These are phyloP conservation scores for Yamadazyma tumulicola DNA, from an alignment of 805 yeast species.

Conservation along the genomic window DNA sequence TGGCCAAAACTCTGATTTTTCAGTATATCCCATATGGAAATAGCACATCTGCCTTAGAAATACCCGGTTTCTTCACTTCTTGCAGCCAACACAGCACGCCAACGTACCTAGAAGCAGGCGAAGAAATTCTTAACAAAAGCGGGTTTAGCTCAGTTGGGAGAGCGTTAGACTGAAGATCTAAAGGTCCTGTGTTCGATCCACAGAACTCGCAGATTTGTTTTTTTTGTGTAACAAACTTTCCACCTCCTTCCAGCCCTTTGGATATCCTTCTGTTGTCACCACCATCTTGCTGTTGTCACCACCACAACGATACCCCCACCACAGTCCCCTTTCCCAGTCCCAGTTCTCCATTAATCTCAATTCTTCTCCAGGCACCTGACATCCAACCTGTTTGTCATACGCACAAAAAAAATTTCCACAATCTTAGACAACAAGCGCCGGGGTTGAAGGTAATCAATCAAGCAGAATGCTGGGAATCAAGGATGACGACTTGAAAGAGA, in stretches of 20 bases:
- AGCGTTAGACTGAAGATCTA: slow-evolving; percentile 53
- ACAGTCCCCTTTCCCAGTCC: no score
- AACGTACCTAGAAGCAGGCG: neutral
- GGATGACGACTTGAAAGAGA: slow-evolving; percentile 1
- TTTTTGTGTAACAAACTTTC: neutral
- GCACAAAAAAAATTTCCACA: slow-evolving; percentile 4
- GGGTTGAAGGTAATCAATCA: no score
- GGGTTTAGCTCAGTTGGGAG: slow-evolving; percentile 38
- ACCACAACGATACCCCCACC: no score
- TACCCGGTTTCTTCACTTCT: no score
- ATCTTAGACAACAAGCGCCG: neutral
- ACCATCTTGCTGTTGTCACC: no score
- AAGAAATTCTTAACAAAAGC: slow-evolving; percentile 11
- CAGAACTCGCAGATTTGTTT: slow-evolving; percentile 55
- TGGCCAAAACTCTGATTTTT: no score
- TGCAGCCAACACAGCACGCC: no score
- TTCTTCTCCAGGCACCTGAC: slow-evolving; percentile 16
- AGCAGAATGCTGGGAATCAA: neutral
- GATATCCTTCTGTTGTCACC: no score
- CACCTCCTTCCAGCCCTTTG: no score
- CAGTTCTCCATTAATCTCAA: no score
- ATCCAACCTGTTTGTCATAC: slow-evolving; percentile 21
- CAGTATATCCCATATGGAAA: no score
- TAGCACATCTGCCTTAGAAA: no score
- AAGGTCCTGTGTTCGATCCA: slow-evolving; percentile 90